Evolutionary conservation across 164 flowering plant species (phyloP).

Genomic region (Aristolochia contorta): DNA sequence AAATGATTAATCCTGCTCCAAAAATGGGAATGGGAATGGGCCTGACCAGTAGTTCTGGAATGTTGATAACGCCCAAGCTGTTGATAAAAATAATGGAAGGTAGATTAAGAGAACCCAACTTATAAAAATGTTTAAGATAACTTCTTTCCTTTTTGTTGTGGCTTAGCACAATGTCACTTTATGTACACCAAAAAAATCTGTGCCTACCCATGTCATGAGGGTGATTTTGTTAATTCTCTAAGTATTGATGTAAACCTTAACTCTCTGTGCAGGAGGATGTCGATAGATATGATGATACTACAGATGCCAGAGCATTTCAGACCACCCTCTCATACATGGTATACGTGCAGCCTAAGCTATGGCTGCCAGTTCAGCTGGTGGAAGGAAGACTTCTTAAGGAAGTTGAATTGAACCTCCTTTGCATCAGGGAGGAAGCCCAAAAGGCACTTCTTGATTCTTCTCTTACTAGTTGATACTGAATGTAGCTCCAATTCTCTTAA

Average conservation of each 20-base stretch:
- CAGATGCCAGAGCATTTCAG: slow-evolving; percentile 17
- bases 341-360: slow-evolving; percentile 61
- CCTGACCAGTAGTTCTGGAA: too few species aligned
- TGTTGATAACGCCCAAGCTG: too few species aligned
- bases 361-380: slow-evolving; percentile 73
- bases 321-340: slow-evolving; percentile 54
- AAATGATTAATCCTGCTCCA: too few species aligned
- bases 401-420: slow-evolving; percentile 47
- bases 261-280: slow-evolving; percentile 19
- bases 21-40: too few species aligned
- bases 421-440: slow-evolving; percentile 39
- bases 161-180: too few species aligned
- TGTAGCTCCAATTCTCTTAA: background rate
- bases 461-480: slow-evolving; percentile 11
- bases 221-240: background rate
- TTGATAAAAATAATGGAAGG: too few species aligned
- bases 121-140: too few species aligned
- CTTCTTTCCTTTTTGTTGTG: too few species aligned
- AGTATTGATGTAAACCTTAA: too few species aligned
- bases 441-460: slow-evolving; percentile 14
- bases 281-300: slow-evolving; percentile 12
- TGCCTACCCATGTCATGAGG: background rate
- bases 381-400: slow-evolving; percentile 70
- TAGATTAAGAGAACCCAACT: too few species aligned
- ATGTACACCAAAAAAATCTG: too few species aligned